Percentiles rank a stretch among this genome's conserved stretches.
phyloP scores from a whole-genome alignment of 2,329 filamentous ascomycete genomes.

The Periconia digitata region DNA sequence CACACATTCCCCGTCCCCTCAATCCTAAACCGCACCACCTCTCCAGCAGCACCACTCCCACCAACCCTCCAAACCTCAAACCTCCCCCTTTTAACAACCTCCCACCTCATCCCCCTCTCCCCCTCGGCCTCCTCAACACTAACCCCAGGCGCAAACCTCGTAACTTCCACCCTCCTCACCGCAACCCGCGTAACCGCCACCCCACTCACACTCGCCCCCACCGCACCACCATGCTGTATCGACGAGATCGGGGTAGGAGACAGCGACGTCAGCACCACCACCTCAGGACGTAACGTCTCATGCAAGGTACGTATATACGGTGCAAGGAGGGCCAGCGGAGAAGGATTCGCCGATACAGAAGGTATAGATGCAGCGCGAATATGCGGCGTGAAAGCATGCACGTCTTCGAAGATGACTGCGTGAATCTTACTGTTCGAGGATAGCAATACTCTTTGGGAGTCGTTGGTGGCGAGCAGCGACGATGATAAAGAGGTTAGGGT shows the following conservation, averaged over 20 bases:
- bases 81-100: slow-evolving; percentile 37
- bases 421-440: slow-evolving; percentile 36
- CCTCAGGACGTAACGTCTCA: not conserved
- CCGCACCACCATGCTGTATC: not conserved
- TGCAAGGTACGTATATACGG: not conserved
- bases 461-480: slow-evolving; percentile 51
- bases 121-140: slow-evolving; percentile 42
- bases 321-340: not conserved
- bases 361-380: slow-evolving; percentile 12
- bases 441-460: not conserved
- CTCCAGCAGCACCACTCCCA: not conserved
- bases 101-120: slow-evolving; percentile 38
- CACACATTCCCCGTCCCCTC: slow-evolving; percentile 4
- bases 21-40: slow-evolving; percentile 33
- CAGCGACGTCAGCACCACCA: not conserved
- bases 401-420: slow-evolving; percentile 57
- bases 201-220: not conserved
- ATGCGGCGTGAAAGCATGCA: slow-evolving; percentile 50
- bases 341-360: not conserved
- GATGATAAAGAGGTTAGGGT: slow-evolving; percentile 51
- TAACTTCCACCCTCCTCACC: slow-evolving; percentile 34
- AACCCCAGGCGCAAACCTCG: slow-evolving; percentile 41
- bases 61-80: slow-evolving; percentile 40
- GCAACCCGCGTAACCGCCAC: slow-evolving; percentile 35
- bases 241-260: not conserved